Evolutionary conservation across 176 grass and related monocot genomes (phyloP).

Genomic region (Oryza australiensis): DNA sequence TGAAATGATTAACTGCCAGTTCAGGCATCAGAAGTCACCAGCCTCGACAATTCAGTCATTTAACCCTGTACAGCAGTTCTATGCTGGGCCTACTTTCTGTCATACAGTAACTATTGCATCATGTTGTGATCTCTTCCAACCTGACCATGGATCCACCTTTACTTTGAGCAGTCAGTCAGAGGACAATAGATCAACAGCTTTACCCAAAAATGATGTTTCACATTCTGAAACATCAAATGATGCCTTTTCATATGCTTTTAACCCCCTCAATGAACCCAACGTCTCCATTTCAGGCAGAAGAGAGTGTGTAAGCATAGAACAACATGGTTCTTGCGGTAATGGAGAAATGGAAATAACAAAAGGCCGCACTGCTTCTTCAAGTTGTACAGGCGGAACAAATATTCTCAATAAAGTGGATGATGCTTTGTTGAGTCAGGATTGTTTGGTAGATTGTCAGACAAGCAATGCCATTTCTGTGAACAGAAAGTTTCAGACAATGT

Average conservation of each 20-base stretch:
- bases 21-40: not conserved
- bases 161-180: conserved; percentile 12
- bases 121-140: not conserved
- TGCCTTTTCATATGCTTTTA: not conserved
- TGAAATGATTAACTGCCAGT: conserved; percentile 1
- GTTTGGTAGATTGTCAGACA: conserved; percentile 8
- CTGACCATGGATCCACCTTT: not conserved
- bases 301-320: not conserved
- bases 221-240: not conserved
- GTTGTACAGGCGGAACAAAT: not conserved
- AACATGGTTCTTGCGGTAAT: not conserved
- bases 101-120: conserved; percentile 5
- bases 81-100: not conserved
- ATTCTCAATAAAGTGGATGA: not conserved
- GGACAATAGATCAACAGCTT: not conserved
- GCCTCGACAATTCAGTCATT: not conserved
- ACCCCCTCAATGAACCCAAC: not conserved
- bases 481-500: conserved; percentile 45
- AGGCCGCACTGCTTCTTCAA: not conserved
- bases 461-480: conserved; percentile 43
- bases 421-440: not conserved
- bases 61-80: not conserved
- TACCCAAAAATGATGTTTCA: not conserved
- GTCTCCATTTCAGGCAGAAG: not conserved
- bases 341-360: not conserved